Percentiles rank a stretch among this genome's conserved stretches.
Conservation (phyloP, 2,329 filamentous ascomycete species). For the Ophiocordyceps robertsii region DNA sequence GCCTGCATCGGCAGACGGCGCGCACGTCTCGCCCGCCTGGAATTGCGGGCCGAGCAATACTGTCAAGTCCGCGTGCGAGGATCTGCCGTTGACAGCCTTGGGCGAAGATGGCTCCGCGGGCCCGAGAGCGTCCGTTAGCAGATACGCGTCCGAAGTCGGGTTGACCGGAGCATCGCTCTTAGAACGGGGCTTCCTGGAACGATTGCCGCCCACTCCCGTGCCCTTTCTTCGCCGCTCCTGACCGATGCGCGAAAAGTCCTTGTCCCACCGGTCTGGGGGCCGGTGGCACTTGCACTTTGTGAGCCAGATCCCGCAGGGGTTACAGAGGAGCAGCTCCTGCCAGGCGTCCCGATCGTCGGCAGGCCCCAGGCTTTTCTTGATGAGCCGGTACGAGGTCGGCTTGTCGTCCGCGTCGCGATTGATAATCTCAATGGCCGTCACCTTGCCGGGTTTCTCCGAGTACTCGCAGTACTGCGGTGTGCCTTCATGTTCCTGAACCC, state of each 20-base stretch:
- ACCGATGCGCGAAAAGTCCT: slow-evolving; percentile 37
- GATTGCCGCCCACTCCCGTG: slow-evolving; percentile 24
- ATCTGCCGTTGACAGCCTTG: slow-evolving; percentile 8
- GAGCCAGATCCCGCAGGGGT: slow-evolving; percentile 93
- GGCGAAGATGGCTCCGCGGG: slow-evolving; percentile 27
- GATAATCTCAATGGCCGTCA: slow-evolving; percentile 61
- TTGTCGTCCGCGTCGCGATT: slow-evolving; percentile 49
- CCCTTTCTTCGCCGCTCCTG: slow-evolving; percentile 37
- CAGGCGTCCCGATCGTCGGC: slow-evolving; percentile 54
- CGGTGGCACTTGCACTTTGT: slow-evolving; percentile 77
- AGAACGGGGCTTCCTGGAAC: slow-evolving; percentile 33
- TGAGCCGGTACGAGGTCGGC: slow-evolving; percentile 55
- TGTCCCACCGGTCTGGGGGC: slow-evolving; percentile 73
- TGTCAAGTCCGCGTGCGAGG: slow-evolving; percentile 6
- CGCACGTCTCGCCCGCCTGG: not conserved
- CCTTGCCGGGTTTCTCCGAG: slow-evolving; percentile 57
- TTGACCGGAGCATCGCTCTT: slow-evolving; percentile 32
- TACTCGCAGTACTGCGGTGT: slow-evolving; percentile 57
- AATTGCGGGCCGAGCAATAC: slow-evolving; percentile 1
- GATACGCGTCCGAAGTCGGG: slow-evolving; percentile 39
- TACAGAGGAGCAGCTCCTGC: slow-evolving; percentile 69
- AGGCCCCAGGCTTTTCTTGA: slow-evolving; percentile 58
- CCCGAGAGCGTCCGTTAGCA: slow-evolving; percentile 38
- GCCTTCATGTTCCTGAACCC: slow-evolving; percentile 61
- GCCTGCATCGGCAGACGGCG: slow-evolving; percentile 1